phyloP scores from a whole-genome alignment of 108 stramenopile species.

The Mayamaea pseudoterrestris region DNA sequence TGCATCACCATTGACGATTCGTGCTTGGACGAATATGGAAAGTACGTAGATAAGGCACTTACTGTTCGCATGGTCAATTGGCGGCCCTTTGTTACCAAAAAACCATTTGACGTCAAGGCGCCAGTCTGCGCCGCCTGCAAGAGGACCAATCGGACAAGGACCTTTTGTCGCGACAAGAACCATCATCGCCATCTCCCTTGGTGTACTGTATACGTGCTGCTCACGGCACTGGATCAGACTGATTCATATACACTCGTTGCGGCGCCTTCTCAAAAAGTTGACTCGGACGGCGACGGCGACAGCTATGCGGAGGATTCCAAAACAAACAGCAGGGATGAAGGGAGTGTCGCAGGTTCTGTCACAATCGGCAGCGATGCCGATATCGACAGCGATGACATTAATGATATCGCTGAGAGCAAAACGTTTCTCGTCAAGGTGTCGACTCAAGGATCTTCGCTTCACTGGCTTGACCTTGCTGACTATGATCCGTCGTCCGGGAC shows the following conservation, averaged over 20 bases:
- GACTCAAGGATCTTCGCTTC: conserved; percentile 21
- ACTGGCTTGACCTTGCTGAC: conserved; percentile 42
- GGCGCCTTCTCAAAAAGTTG: conserved; percentile 23
- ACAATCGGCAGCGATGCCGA: conserved; percentile 7
- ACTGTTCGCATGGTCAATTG: conserved; percentile 49
- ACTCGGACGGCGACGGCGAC: background rate
- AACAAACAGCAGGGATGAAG: conserved; percentile 4
- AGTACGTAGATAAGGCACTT: conserved; percentile 43
- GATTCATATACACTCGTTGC: conserved; percentile 41
- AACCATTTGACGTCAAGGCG: conserved; percentile 33
- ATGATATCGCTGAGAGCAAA: conserved; percentile 42
- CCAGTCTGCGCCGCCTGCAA: conserved; percentile 68
- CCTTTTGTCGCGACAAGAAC: conserved; percentile 53
- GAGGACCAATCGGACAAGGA: conserved; percentile 54
- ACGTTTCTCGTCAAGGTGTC: conserved; percentile 50
- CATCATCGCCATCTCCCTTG: conserved; percentile 57
- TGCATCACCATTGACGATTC: conserved; percentile 62
- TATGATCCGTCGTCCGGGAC: conserved; percentile 11
- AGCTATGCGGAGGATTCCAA: background rate
- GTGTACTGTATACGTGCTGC: conserved; percentile 56
- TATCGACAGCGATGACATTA: conserved; percentile 34
- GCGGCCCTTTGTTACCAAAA: conserved; percentile 34
- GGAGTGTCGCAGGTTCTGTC: background rate
- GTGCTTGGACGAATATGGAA: conserved; percentile 43
- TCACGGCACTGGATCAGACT: conserved; percentile 28